Base-by-base conservation (phyloP, 805 yeast genomes). In the Jamesozyma hellenica region DNA sequence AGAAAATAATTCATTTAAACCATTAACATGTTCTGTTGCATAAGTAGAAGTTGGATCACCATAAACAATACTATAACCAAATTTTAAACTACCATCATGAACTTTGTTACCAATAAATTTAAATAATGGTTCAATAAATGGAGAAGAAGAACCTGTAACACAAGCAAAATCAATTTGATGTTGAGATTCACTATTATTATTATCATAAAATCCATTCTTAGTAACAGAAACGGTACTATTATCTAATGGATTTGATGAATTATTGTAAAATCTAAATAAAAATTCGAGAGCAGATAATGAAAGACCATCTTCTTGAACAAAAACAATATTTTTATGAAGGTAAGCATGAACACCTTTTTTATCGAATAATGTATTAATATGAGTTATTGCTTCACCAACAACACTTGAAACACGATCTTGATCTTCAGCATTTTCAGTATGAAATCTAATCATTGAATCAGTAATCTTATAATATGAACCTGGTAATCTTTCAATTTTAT, bases 311-410 rank as follows among this genome's bases (percentile, higher is more conserved):
- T 80, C 79, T 53, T 84, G 88, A 13, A 87, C 78, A 35, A 81
- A 75, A 7, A 87, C 79, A 32, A 77, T 73, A 46, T 77, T 74
- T 44, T 77, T 72, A 41, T 82, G 77, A 33, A 83, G 65, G 26
- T 81, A 76, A 2, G 96, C 95, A 60, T 86, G 95, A 14, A 88
- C 70, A 29, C 75, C 75, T 36, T 69, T 71, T 14, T 71, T 74
- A 13, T 72, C 70, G 55, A 75, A 82, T 26, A 80, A 65, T 35
- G 81, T 92, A 60, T 90, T 87, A 41, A 88, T 76, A 58, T 86
- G 87, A 18, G 88, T 79, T 35, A 88, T 78, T 41, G 82, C 72
- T 50, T 87, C 96, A 36, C 96, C 96, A 63, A 85, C 73, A 15
- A 79, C 71, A 35, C 79, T 70, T 25, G 71, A 60, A 38, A 77